Evolutionary conservation across 345 rosid genomes (phyloP), one percentile per base, ranked within the genome.

Genomic region (Mallotus nudiflorus): DNA sequence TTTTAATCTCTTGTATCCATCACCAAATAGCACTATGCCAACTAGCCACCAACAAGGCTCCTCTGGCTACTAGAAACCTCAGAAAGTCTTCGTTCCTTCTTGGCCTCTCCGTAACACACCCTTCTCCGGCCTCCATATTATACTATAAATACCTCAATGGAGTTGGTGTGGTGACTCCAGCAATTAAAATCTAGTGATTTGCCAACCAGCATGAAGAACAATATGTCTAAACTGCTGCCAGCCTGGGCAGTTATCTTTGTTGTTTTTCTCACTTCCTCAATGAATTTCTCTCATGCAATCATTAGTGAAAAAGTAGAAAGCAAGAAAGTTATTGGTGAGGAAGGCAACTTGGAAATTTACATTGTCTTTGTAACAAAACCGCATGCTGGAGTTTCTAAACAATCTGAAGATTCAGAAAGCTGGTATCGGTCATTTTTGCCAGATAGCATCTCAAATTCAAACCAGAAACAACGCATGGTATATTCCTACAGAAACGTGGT

Each of bases 361-460:
- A 73, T 85, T 62, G 80, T 82, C 40, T 69, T 65, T 31, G 59
- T 85, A 2, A 28, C 60, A 42, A 71, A 78, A 31, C 77, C 83
- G 37, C 67, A 71, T 7, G 74, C 20, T 7, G 54, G 16, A 9
- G 73, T 42, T 20, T 39, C 64, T 11, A 15, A 48, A 4, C 7
- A 60, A 24, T 50, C 45, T 5, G 45, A 40, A 3, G 75, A 68
- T 57, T 42, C 68, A 10, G 74, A 78, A 15, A 44, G 62, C 66
- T 78, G 77, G 81, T 82, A 85, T 45, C 45, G 66, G 35, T 78
- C 85, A 15, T 78, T 80, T 61, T 71, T 82, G 65, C 84, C 85
- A 4, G 69, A 6, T 9, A 54, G 65, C 29, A 42, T 25, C 19
- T 42, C 78, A 22, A 49, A 69, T 33, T 69, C 73, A 11, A 27